Evolutionary conservation across 805 yeast species (phyloP), one percentile per base, ranked within the genome.

Genomic region (Lachancea sp.): DNA sequence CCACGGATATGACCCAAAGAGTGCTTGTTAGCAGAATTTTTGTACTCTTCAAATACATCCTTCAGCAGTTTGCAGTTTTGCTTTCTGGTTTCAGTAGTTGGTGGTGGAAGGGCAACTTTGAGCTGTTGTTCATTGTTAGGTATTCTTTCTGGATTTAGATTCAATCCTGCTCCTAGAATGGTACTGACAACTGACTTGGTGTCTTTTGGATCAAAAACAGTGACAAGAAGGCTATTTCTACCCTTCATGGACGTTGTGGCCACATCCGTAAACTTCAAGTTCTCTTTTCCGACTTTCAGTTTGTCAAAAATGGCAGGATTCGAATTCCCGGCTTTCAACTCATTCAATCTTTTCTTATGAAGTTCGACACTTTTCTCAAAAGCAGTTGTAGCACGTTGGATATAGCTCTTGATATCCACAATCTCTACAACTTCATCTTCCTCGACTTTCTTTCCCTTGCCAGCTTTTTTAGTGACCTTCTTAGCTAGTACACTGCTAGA

Each of bases 121-220:
- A 91, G 69, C 27, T 82, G 72, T 63, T 84, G 95, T 29, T 81
- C 79, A 59, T 84, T 85, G 44, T 77, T 69, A 1, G 85, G 78
- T 48, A 87, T 90, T 18, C 71, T 72, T 58, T 84, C 90, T 1
- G 98, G 95, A 48, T 82, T 87, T 71, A 91, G 65, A 56, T 85
- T 85, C 59, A 86, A 66, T 9, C 77, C 76, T 0, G 90, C 72
- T 1, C 77, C 82, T 48, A 87, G 62, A 16, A 91, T 79, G 0
- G 90, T 73, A 42, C 88, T 80, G 25, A 84, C 74, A 25, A 91
- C 76, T 49, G 76, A 73, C 54, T 86, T 83, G 33, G 79, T 73
- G 52, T 85, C 75, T 42, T 72, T 73, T 6, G 95, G 95, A 57
- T 91, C 96, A 63, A 83, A 91, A 1, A 89, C 90, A 0, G 96